These are phyloP conservation scores for Phascolomyces articulosus DNA, from an alignment of 371 early-diverging fungal genomes.

Conservation along the genomic window DNA sequence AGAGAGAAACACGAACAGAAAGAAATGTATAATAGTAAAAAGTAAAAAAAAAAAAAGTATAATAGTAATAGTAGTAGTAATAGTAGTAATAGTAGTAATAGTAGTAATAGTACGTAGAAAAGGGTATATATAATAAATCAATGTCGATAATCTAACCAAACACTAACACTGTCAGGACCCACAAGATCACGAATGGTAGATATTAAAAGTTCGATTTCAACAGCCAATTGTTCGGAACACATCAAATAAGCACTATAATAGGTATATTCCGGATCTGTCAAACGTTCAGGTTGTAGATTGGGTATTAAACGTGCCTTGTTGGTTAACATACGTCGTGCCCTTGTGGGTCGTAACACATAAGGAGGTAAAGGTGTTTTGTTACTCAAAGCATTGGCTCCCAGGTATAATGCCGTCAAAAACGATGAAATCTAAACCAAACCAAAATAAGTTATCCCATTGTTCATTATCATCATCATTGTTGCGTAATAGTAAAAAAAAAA, in stretches of 20 bases:
- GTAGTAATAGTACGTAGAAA: too few species aligned
- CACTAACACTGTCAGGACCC: conserved; percentile 45
- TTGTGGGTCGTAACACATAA: conserved; percentile 40
- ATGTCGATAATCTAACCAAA: conserved; percentile 50
- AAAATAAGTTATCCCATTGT: background rate
- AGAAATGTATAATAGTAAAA: too few species aligned
- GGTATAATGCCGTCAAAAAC: conserved; percentile 40
- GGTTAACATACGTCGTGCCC: conserved; percentile 41
- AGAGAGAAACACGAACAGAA: too few species aligned
- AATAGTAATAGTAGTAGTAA: too few species aligned
- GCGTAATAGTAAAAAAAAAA: too few species aligned
- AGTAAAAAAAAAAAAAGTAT: too few species aligned
- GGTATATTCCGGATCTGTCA: conserved; percentile 45
- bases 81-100: too few species aligned
- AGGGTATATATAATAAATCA: conserved; percentile 4
- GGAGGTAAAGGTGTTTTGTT: conserved; percentile 51
- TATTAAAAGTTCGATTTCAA: conserved; percentile 41
- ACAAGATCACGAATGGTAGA: conserved; percentile 46
- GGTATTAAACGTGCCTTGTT: conserved; percentile 36
- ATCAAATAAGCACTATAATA: conserved; percentile 48
- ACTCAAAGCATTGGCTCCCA: conserved; percentile 43
- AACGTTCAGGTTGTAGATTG: conserved; percentile 18
- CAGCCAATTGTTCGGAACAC: conserved; percentile 50
- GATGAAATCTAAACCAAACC: conserved; percentile 35
- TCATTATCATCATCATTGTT: too few species aligned